phyloP scores from a whole-genome alignment of 768 basidiomycete species.

The Russula compacta region DNA sequence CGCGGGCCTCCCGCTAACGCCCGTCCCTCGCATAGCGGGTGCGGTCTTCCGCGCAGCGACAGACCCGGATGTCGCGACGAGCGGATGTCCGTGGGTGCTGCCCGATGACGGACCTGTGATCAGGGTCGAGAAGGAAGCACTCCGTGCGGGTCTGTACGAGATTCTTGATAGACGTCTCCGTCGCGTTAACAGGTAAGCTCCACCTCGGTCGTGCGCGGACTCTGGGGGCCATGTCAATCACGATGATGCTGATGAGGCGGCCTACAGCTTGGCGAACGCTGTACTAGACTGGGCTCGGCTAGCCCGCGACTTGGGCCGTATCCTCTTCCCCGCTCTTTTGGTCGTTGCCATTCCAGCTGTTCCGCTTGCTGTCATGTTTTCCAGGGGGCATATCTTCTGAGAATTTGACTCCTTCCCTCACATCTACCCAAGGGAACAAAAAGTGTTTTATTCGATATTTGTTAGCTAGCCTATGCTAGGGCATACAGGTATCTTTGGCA shows the following conservation, averaged over 20 bases:
- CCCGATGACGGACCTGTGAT: slow-evolving; percentile 26
- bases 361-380: background rate
- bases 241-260: background rate
- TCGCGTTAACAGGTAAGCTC: slow-evolving; percentile 2
- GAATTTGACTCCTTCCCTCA: background rate
- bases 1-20: slow-evolving; percentile 26
- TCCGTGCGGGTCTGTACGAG: slow-evolving; percentile 25
- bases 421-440: background rate
- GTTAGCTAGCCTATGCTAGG: background rate
- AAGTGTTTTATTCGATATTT: background rate
- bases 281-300: background rate
- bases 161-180: slow-evolving; percentile 15
- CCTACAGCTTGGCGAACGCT: background rate
- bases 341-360: background rate
- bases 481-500: too few species aligned
- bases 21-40: slow-evolving; percentile 26
- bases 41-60: slow-evolving; percentile 26
- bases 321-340: background rate
- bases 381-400: background rate
- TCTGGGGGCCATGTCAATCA: background rate
- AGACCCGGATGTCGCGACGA: slow-evolving; percentile 23
- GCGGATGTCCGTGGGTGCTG: slow-evolving; percentile 25
- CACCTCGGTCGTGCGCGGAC: background rate
- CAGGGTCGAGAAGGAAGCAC: slow-evolving; percentile 20
- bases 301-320: background rate